Base-by-base conservation (phyloP, 257 asterid species). In the Gentiana dahurica region DNA sequence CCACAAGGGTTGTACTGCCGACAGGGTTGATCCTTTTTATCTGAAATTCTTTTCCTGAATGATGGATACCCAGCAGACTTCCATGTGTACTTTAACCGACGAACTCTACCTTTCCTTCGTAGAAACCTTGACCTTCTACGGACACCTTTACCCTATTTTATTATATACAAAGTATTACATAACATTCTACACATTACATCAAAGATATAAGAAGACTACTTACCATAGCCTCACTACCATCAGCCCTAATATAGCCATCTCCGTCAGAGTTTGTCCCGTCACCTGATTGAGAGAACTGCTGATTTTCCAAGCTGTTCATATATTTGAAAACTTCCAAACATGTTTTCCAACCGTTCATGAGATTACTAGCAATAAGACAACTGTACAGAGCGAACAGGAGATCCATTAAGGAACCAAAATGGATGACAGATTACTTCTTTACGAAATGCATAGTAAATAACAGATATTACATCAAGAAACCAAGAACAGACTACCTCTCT, bases 1-100 rank as follows among this genome's bases (percentile, higher is more conserved):
- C 89, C 87, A 65, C 99, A 92, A 56, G 99, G 99, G 67, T 79
- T 85, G 75, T 68, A 92, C 70, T 92, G 99, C 58, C 94, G 80
- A 67, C 94, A 81, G 41, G 97, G 99, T 72, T 83, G 83, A 76
- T 92, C 95, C 74, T 92, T 92, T 81, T 79, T 80, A 67, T 79
- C 95, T 68, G 97, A 78, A 58, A 83, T 88, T 32, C 97, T 74
- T 65, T 92, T 92, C 82, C 89, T 82, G 70, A 83, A 75, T 51
- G 94, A 77, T 65, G 80, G 94, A 67, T 77, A 88, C 55, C 97
- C 99, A 64, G 94, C 89, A 67, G 95, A 88, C 74, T 92, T 88
- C 95, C 94, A 82, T 6, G 95, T 72, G 76, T 85, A 85, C 79
- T 88, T 88, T 58, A 85, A 77, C 51, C 95, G 91, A 43, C 99